Evolutionary conservation across 225 moss, liverwort and hornwort species (phyloP), one percentile per base, ranked within the genome.

Genomic region (Bryoerythrophyllum caledonicum): DNA sequence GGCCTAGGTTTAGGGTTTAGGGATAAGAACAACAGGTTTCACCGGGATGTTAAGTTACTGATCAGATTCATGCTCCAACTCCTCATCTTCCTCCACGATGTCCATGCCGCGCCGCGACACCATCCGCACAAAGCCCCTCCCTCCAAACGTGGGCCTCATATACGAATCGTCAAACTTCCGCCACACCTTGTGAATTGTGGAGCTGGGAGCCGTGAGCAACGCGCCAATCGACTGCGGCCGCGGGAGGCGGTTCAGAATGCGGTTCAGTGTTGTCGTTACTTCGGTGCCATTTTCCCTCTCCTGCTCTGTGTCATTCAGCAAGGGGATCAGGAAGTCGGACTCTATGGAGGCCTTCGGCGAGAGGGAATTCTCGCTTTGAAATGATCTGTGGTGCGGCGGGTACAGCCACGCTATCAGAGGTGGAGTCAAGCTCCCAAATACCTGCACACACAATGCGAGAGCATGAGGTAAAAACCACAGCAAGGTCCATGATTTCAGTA

Each of bases 111-210:
- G 82, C 61, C 86, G 76, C 1, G 93, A 91, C 61, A 68, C 48
- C 72, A 90, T 76, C 24, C 87, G 89, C 6, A 87, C 87, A 69
- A 88, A 93, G 0, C 95, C 95, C 77, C 93, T 69, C 16, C 99
- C 95, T 28, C 99, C 95, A 77, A 99, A 99, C 14, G 79, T 73
- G 69, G 99, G 99, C 69, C 99, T 91, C 99, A 99, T 93, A 0
- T 91, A 93, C 8, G 89, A 63, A 68, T 95, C 82, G 71, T 99
- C 99, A 28, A 99, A 92, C 59, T 76, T 85, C 49, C 99, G 79
- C 99, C 95, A 99, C 0, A 84, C 20, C 20, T 82, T 76, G 59
- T 99, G 99, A 63, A 99, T 87, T 52, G 85, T 86, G 32, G 95
- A 95, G 19, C 88, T 91, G 7, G 97, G 89, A 28, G 97, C 91